Evolutionary conservation across 352 stramenopile genomes (phyloP), one percentile per base, ranked within the genome.

Genomic region (Hyaloperonospora brassicae): DNA sequence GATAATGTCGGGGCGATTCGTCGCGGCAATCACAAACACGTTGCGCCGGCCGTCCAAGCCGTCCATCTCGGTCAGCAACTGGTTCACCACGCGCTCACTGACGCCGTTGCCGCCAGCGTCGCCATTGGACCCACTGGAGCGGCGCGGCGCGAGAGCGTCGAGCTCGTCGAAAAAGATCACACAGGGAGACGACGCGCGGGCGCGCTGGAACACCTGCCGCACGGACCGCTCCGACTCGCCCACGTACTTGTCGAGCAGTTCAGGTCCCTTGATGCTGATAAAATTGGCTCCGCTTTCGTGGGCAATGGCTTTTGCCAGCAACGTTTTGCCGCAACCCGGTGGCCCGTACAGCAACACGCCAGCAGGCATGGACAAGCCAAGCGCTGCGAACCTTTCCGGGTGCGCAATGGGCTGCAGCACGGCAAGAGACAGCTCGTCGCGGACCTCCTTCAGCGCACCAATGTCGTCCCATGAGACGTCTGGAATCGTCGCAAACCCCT

Each of bases 151-250:
- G 13, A 99, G 68, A 30, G 95, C 95, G 70, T 99, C 97, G 22
- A 99, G 78, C 71, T 99, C 97, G 56, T 99, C 97, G 52, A 99
- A 99, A 73, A 99, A 99, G 12, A 99, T 91, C n/a, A 99, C 95
- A 68, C 97, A 99, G 2, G 97, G 97, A 50, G 90, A 96, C 12
- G 95, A 98, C 44, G 93, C 94, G 1, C 96, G 76, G n/a, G 97
- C 97, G 45, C 97, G 83, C 71, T 98, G 89, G 76, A 99, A 99
- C 0, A 99, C 92, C 55, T 97, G 87, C 6, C 92, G 87, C 46
- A 97, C 92, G 1, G 88, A 92, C 31, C 91, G 82, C 70, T 99
- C 97, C 34, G 86, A 98, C 74, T 99, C 96, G 31, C 96, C 96
- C 2, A 99, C 96, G 68, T 99, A 99, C 72, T 99, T 99, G 80